These are phyloP conservation scores for Cladosporium colombiae DNA, from an alignment of 2,329 filamentous ascomycete genomes.

Conservation along the genomic window DNA sequence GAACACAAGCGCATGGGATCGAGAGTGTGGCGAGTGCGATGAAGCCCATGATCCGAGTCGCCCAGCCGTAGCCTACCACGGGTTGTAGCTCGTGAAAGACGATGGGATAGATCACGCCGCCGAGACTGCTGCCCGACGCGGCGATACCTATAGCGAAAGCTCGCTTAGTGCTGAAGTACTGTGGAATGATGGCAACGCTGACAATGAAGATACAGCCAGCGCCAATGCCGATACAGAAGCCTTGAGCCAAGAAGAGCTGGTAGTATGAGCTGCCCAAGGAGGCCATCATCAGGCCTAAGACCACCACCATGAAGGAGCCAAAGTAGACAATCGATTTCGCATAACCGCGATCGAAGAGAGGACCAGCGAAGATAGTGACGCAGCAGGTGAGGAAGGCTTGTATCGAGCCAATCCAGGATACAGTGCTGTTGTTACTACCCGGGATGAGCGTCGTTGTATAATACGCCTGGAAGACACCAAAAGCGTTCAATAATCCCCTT, in stretches of 20 bases:
- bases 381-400: conserved; percentile 53
- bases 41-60: conserved; percentile 52
- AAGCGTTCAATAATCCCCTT: conserved; percentile 21
- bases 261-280: conserved; percentile 46
- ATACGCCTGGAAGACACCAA: conserved; percentile 24
- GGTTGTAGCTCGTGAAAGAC: conserved; percentile 33
- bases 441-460: conserved; percentile 19
- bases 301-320: conserved; percentile 48
- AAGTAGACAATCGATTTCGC: conserved; percentile 44
- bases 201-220: conserved; percentile 45
- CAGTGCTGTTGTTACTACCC: conserved; percentile 28
- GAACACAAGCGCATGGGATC: conserved; percentile 26
- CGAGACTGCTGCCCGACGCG: conserved; percentile 41
- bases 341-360: conserved; percentile 53
- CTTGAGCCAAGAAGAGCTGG: conserved; percentile 49
- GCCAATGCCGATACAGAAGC: conserved; percentile 47
- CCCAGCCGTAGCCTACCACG: conserved; percentile 56
- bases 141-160: conserved; percentile 45
- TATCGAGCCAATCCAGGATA: conserved; percentile 54
- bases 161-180: conserved; percentile 46
- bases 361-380: conserved; percentile 51
- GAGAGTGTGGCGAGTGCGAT: conserved; percentile 38
- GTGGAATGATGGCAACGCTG: conserved; percentile 43
- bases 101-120: conserved; percentile 24
- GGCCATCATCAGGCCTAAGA: conserved; percentile 51